Percentiles rank a stretch among this genome's conserved stretches.
phyloP scores from a whole-genome alignment of 2,329 filamentous ascomycete species.

The Talaromyces islandicus region DNA sequence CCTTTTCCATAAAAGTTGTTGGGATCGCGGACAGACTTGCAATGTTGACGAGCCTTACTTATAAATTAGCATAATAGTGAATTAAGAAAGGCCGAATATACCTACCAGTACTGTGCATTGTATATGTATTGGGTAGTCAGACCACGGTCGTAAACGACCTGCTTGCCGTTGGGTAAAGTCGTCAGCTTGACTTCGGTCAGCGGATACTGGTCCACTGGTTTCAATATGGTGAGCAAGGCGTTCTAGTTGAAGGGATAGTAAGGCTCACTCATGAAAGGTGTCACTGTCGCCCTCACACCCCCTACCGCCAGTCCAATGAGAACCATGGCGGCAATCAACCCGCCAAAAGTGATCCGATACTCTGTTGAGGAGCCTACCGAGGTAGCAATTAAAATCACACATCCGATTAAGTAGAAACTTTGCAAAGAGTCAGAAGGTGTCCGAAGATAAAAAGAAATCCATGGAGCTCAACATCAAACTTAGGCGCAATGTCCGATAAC shows the following conservation, averaged over 20 bases:
- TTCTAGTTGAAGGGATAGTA: no score
- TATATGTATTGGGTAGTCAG: no score
- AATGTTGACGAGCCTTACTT: no score
- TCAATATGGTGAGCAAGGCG: no score
- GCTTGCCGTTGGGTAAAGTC: no score
- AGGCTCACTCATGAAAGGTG: constrained; percentile 26
- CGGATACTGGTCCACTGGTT: no score
- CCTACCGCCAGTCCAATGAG: constrained; percentile 35
- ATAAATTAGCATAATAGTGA: no score
- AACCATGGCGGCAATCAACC: constrained; percentile 24
- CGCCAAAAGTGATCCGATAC: constrained; percentile 14
- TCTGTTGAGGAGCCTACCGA: constrained; percentile 18
- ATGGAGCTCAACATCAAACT: constrained; percentile 19
- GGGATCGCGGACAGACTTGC: background rate
- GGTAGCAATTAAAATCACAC: constrained; percentile 18
- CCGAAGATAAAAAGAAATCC: background rate
- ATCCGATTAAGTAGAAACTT: constrained; percentile 15
- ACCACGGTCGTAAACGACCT: no score
- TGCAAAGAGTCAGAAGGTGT: background rate
- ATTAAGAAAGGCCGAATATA: no score
- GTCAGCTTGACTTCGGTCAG: no score
- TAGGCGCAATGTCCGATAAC: constrained; percentile 28
- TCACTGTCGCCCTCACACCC: constrained; percentile 28
- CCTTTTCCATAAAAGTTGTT: constrained; percentile 15
- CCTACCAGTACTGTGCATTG: no score